Conservation (phyloP, 2,329 filamentous ascomycete genomes). For the Neonectria coccinea region DNA sequence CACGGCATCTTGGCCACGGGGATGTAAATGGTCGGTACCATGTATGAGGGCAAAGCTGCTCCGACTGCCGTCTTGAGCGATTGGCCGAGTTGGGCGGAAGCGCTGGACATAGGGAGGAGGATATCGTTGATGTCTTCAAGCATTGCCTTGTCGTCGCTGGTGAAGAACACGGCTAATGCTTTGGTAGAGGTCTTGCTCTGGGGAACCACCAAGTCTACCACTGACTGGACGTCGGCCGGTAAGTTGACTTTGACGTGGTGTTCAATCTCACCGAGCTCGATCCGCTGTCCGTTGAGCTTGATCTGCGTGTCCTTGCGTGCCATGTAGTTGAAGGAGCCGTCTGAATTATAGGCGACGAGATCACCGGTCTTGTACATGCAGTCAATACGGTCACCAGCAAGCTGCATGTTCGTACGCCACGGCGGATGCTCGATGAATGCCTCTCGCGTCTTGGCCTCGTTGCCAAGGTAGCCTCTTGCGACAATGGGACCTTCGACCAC, state of each 20-base stretch:
- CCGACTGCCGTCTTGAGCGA: constrained; percentile 31
- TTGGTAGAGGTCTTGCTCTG: constrained; percentile 37
- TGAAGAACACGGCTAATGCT: constrained; percentile 38
- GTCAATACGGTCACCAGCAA: neutral
- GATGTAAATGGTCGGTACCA: constrained; percentile 57
- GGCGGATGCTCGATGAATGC: constrained; percentile 56
- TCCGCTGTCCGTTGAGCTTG: constrained; percentile 69
- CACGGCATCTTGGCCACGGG: constrained; percentile 56
- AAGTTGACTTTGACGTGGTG: constrained; percentile 56
- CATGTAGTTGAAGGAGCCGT: constrained; percentile 57
- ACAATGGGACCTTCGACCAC: constrained; percentile 15
- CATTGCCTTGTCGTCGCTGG: neutral
- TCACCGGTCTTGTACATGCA: constrained; percentile 62
- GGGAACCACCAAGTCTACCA: constrained; percentile 61
- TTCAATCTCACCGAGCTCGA: constrained; percentile 63
- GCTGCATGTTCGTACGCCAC: constrained; percentile 49
- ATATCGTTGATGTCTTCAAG: neutral
- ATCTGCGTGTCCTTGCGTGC: constrained; percentile 70
- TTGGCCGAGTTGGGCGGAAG: constrained; percentile 4
- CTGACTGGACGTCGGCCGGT: constrained; percentile 53
- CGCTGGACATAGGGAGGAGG: constrained; percentile 26
- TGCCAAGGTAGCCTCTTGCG: constrained; percentile 27
- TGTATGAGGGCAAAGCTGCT: constrained; percentile 47
- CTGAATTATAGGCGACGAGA: constrained; percentile 55
- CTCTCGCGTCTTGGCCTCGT: constrained; percentile 27